These are phyloP conservation scores for Ceratocystis harringtonii DNA, from an alignment of 2,329 filamentous ascomycete species.

Conservation along the genomic window DNA sequence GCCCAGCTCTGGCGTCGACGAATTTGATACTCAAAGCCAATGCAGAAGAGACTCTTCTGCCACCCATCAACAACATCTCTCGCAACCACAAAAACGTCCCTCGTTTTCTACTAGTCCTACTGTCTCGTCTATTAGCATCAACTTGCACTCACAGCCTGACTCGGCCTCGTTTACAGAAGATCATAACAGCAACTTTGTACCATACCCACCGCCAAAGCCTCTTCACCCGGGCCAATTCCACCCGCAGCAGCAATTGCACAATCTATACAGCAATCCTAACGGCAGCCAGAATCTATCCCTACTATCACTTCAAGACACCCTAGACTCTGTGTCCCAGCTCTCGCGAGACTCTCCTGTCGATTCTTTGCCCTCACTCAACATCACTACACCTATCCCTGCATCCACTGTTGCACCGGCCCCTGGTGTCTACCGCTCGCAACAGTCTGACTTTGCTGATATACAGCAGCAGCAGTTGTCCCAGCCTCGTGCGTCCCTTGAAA, in stretches of 20 bases:
- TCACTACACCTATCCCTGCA: conserved; percentile 25
- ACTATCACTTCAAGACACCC: conserved; percentile 28
- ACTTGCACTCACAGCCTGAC: conserved; percentile 13
- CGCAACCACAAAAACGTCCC: conserved; percentile 24
- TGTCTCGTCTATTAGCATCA: conserved; percentile 5
- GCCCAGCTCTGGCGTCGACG: conserved; percentile 29
- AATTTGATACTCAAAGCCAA: conserved; percentile 24
- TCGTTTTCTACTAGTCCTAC: conserved; percentile 6
- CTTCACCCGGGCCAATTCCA: conserved; percentile 26
- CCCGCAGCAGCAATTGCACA: conserved; percentile 23
- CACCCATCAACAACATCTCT: conserved; percentile 23
- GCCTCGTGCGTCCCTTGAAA: conserved; percentile 20
- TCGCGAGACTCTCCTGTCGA: conserved; percentile 47
- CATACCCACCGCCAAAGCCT: conserved; percentile 23
- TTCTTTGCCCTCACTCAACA: conserved; percentile 26
- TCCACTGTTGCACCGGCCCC: conserved; percentile 20
- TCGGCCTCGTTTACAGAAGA: conserved; percentile 1
- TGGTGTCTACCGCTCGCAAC: conserved; percentile 24
- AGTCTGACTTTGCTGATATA: conserved; percentile 7
- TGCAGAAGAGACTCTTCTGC: conserved; percentile 17
- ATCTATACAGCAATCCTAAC: conserved; percentile 12
- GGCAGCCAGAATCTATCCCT: conserved; percentile 16
- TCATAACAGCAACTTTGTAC: conserved; percentile 15
- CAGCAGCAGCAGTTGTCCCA: conserved; percentile 8
- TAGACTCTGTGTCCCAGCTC: conserved; percentile 46